Evolutionary conservation across 1,139 yeast species (phyloP), one percentile per base, ranked within the genome.

Genomic region (Blastobotrys malaysiensis): DNA sequence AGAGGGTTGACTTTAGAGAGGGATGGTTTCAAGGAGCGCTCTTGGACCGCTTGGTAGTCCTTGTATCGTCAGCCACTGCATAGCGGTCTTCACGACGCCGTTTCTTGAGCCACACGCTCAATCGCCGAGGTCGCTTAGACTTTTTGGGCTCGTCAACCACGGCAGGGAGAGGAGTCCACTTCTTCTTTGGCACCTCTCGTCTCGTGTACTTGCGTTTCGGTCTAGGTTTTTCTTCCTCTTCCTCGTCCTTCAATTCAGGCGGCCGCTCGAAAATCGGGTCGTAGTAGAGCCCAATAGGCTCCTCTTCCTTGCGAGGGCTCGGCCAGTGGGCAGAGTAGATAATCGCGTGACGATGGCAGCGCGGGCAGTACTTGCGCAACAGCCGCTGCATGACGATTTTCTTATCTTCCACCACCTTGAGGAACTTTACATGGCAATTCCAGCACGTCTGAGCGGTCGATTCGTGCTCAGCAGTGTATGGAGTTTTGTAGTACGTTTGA

Each of bases 301-400:
- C 60, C 2, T 52, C 57, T 27, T 50, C 50, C n/a, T 54, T 54
- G 2, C 51, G 20, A 5, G 48, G 55, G 16, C 55, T 45, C 3
- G 72, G 72, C 72, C 72, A 69, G 43, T 51, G 57, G 5, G 65
- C 55, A 48, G 59, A 59, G 55, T 65, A 69, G 5, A 69, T 50
- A 2, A 59, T 48, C 5, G 65, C 64, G 45, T 68, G 72, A n/a
- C 72, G 61, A 49, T 64, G 63, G 50, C 72, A 69, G 22, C 72
- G 57, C 0, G 69, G 70, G 51, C 72, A 69, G 50, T 58, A 55
- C 36, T 53, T 52, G 13, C 62, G 52, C 5, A 50, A 51, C 46
- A 55, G 45, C 14, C 52, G 55, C 14, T 58, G 51, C 26, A 54
- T 46, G 5, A 55, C 55, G 24, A 56, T 49, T 21, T 51, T 51